A percentile compares a stretch with the other conserved stretches of the same genome.
These are phyloP conservation scores for Umbellularia californica DNA, from an alignment of 164 flowering plant genomes.

Conservation along the genomic window DNA sequence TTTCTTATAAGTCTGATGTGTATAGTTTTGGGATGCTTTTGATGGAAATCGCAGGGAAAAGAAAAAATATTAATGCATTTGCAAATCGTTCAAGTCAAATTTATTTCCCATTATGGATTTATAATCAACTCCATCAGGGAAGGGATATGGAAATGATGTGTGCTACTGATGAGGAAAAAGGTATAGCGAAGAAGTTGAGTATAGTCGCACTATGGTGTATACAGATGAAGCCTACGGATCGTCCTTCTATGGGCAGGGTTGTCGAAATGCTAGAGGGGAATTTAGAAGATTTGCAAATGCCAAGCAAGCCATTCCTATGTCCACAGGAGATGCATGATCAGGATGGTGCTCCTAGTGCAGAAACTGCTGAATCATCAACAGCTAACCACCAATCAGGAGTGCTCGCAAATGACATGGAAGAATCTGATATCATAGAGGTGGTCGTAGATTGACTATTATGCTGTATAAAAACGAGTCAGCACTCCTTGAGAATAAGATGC, in stretches of 20 bases:
- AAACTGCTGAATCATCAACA: neutral
- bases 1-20: conserved; percentile 14
- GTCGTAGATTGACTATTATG: no score
- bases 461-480: no score
- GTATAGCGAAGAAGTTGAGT: conserved; percentile 1
- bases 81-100: conserved; percentile 3
- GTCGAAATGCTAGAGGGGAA: conserved; percentile 10
- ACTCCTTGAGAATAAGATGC: no score
- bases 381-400: no score
- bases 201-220: conserved; percentile 14
- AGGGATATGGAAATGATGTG: neutral
- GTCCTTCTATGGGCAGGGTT: conserved; percentile 8
- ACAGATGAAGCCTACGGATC: conserved; percentile 9
- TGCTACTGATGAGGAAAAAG: neutral
- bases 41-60: conserved; percentile 5
- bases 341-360: neutral
- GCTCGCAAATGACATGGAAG: no score
- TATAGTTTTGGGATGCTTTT: conserved; percentile 9
- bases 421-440: no score
- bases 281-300: neutral
- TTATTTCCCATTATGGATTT: conserved; percentile 11
- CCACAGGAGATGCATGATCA: neutral
- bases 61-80: neutral
- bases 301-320: conserved; percentile 11
- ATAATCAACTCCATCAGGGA: neutral